These are phyloP conservation scores for Diplodia sapinea DNA, from an alignment of 2,329 filamentous ascomycete genomes.

Conservation along the genomic window DNA sequence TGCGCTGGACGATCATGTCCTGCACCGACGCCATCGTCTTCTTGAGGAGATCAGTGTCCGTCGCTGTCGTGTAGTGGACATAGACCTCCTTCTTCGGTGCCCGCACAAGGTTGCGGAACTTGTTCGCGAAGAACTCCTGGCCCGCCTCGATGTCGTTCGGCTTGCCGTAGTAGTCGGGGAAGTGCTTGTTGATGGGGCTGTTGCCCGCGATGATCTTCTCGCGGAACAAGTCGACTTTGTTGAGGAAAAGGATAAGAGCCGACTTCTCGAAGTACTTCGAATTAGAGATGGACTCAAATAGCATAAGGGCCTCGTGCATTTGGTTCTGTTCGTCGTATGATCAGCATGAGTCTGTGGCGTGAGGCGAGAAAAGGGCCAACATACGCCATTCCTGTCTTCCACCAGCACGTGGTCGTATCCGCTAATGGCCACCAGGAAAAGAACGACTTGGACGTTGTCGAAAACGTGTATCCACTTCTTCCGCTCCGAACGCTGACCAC, in stretches of 20 bases:
- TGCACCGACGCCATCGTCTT: slow-evolving; percentile 61
- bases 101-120: slow-evolving; percentile 58
- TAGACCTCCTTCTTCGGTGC: slow-evolving; percentile 59
- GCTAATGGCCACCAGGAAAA: slow-evolving; percentile 94
- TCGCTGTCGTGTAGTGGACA: slow-evolving; percentile 60
- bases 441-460: slow-evolving; percentile 87
- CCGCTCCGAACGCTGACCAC: slow-evolving; percentile 87
- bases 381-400: slow-evolving; percentile 93
- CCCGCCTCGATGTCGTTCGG: slow-evolving; percentile 55
- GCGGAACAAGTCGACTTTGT: slow-evolving; percentile 60
- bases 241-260: slow-evolving; percentile 59
- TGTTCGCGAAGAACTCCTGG: slow-evolving; percentile 58
- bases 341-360: slow-evolving; percentile 16
- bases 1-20: slow-evolving; percentile 61
- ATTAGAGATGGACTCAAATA: slow-evolving; percentile 60
- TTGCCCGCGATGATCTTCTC: slow-evolving; percentile 56
- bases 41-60: slow-evolving; percentile 62
- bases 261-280: slow-evolving; percentile 60
- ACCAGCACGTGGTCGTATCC: slow-evolving; percentile 96
- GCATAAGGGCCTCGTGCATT: slow-evolving; percentile 62
- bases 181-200: slow-evolving; percentile 56
- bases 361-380: slow-evolving; percentile 45
- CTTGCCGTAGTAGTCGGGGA: slow-evolving; percentile 56
- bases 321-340: slow-evolving; percentile 51
- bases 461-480: slow-evolving; percentile 99